These are phyloP conservation scores for Mucor circinelloides DNA, from an alignment of 371 early-diverging fungal species.

Conservation along the genomic window DNA sequence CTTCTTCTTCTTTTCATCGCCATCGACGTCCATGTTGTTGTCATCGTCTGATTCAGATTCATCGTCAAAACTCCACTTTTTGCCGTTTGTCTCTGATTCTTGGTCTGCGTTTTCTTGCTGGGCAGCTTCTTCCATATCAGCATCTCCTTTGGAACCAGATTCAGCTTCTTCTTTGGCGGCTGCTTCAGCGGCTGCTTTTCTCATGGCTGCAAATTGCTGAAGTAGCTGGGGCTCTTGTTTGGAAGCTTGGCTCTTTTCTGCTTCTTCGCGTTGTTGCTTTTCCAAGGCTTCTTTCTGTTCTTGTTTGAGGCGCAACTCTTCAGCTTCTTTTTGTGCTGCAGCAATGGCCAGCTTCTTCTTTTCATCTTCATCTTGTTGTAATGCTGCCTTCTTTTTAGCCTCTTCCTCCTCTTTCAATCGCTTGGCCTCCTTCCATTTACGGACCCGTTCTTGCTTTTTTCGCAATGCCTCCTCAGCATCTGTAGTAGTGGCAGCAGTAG, in stretches of 20 bases:
- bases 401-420: conserved; percentile 42
- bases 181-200: conserved; percentile 27
- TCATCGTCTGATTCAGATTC: conserved; percentile 27
- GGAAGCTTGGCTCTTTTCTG: conserved; percentile 45
- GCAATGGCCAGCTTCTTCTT: conserved; percentile 16
- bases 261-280: conserved; percentile 27
- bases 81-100: conserved; percentile 13
- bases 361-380: conserved; percentile 10
- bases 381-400: conserved; percentile 23
- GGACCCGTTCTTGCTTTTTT: conserved; percentile 71
- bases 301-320: conserved; percentile 16
- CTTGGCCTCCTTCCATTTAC: conserved; percentile 71
- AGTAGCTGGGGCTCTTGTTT: conserved; percentile 25
- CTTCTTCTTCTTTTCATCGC: conserved; percentile 7
- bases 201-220: conserved; percentile 34
- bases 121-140: conserved; percentile 29
- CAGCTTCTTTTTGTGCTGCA: conserved; percentile 13
- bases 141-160: conserved; percentile 9
- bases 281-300: conserved; percentile 22
- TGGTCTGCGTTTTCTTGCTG: conserved; percentile 9
- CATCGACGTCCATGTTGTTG: conserved; percentile 23
- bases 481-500: not conserved
- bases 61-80: conserved; percentile 33
- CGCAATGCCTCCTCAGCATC: conserved; percentile 65
- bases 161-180: conserved; percentile 18